phyloP scores from a whole-genome alignment of 73 alveolate species.

The Effrenium voratum region DNA sequence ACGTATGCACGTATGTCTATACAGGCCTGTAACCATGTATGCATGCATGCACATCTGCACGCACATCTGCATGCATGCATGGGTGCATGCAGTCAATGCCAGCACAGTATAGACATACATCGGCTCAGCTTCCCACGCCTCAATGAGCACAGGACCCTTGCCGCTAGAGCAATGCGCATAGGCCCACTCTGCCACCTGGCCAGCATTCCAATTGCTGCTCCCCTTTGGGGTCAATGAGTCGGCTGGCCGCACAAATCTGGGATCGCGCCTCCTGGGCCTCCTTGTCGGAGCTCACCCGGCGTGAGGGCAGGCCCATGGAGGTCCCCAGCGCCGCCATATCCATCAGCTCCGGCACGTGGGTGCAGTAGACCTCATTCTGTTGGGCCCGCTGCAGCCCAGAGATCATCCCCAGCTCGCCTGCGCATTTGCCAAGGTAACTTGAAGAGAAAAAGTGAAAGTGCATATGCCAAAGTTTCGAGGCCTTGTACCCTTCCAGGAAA shows the following conservation, averaged over 20 bases:
- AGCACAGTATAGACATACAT: no score
- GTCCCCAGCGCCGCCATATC: slow-evolving; percentile 35
- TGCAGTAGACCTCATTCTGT: slow-evolving; percentile 45
- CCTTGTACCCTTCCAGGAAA: background rate
- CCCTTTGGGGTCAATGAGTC: no score
- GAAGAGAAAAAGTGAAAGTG: background rate
- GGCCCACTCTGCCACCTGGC: slow-evolving; percentile 51
- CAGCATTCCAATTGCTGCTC: no score
- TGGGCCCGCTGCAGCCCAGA: slow-evolving; percentile 68
- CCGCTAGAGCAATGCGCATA: slow-evolving; percentile 36
- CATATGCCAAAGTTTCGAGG: background rate
- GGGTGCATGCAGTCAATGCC: no score
- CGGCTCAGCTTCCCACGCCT: no score
- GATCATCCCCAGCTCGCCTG: slow-evolving; percentile 76
- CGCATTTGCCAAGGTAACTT: background rate
- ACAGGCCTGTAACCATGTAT: no score
- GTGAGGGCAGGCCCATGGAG: slow-evolving; percentile 41
- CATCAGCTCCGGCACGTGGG: slow-evolving; percentile 49
- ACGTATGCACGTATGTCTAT: no score
- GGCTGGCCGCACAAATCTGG: no score
- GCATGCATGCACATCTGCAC: no score
- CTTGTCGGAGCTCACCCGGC: slow-evolving; percentile 16
- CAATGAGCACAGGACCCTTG: slow-evolving; percentile 65
- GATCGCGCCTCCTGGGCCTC: slow-evolving; percentile 43
- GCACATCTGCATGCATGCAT: no score